Evolutionary conservation across 2,329 filamentous ascomycete species (phyloP), one percentile per base, ranked within the genome.

Genomic region (Aspergillus intermedius): DNA sequence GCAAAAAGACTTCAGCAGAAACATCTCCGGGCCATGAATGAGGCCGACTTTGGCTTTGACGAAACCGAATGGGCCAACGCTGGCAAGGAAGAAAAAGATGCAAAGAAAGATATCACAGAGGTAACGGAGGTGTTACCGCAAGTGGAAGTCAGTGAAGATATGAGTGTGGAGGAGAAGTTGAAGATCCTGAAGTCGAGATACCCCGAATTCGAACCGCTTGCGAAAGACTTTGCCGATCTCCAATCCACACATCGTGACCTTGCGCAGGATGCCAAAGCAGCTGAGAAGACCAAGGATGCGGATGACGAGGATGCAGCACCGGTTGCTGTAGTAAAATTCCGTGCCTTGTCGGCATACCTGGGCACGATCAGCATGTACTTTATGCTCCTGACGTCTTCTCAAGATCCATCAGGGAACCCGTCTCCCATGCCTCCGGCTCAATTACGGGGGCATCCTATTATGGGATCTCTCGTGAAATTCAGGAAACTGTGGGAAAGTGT

Each of bases 321-420:
- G 2, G 66, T 85, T n/a, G 74, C 80, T 19, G 75, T 83, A 7
- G 77, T 88, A 50, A 93, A 91, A 66, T 84, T 87, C 64, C 84
- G 88, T 67, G 83, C 91, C 9, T 75, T 95, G 35, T 85, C 88
- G 4, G 88, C 90, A 51, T 97, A 98, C 64, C 76, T 97, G 21
- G 89, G 87, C 40, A 80, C 88, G 1, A 76, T 98, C 57, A 85
- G 87, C 44, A 91, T 95, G 82, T 98, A 98, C 69, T 95, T 98
- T 67, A 88, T 91, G 34, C 80, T 97, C 32, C 74, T 98, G n/a
- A 88, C 89, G 9, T 95, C 89, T 0, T 84, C 84, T 2, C 77
- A 83, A 44, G 81, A 83, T 50, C 72, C 74, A 1, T 70, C 75
- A 32, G 77, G 76, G 6, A 68, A 73, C 0, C 69, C 72, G 10